Conservation (phyloP, 768 basidiomycete genomes). For the Suillus brevipes region DNA sequence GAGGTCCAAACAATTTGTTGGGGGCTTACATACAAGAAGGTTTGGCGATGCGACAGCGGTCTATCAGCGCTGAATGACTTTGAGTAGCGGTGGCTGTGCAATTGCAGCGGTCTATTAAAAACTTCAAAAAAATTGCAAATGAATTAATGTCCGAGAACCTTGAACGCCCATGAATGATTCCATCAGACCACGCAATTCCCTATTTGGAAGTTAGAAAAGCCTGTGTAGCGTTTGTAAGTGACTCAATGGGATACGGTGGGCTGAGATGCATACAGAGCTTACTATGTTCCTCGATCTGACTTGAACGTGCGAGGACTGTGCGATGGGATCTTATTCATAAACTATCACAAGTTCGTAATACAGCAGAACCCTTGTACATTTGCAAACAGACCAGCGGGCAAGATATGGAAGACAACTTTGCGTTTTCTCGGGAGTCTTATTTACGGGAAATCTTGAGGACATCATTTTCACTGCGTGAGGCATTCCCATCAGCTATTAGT, state of each 20-base stretch:
- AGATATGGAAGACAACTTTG: background rate
- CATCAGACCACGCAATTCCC: background rate
- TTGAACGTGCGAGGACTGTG: background rate
- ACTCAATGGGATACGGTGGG: background rate
- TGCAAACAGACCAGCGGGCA: background rate
- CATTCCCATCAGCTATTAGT: background rate
- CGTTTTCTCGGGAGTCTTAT: background rate
- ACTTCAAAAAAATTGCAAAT: too few relatives aligned
- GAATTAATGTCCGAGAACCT: too few relatives aligned
- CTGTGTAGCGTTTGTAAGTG: background rate
- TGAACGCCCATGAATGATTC: background rate
- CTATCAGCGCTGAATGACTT: background rate
- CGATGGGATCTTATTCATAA: too few relatives aligned
- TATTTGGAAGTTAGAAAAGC: background rate
- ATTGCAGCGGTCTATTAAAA: background rate
- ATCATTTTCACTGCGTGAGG: background rate
- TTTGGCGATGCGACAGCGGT: background rate
- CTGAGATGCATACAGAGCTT: background rate
- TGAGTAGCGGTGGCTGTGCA: background rate
- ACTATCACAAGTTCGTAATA: background rate
- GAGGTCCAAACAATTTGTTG: background rate
- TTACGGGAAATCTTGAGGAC: background rate
- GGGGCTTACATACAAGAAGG: background rate
- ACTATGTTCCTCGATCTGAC: background rate
- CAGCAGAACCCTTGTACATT: background rate